Conservation (phyloP, 345 rosid species). For the Psidium guajava region DNA sequence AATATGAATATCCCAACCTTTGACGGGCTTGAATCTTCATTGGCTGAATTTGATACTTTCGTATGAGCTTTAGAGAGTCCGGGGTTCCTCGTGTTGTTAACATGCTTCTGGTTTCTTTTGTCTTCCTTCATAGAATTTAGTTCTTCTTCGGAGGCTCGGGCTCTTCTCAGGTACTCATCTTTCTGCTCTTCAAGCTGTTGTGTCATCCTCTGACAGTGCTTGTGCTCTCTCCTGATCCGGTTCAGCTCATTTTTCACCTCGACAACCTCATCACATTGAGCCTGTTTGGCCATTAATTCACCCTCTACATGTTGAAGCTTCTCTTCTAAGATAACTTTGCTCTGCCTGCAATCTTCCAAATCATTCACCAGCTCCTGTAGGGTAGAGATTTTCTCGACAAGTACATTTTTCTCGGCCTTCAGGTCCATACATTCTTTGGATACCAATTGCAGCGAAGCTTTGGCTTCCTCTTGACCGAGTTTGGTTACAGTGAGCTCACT, state of each 20-base stretch:
- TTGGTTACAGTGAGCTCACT: slow-evolving; percentile 15
- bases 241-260: slow-evolving; percentile 28
- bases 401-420: slow-evolving; percentile 22
- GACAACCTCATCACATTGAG: slow-evolving; percentile 9
- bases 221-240: slow-evolving; percentile 23
- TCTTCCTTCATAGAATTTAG: slow-evolving; percentile 20
- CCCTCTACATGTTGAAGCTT: slow-evolving; percentile 21
- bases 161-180: slow-evolving; percentile 8
- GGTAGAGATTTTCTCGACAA: slow-evolving; percentile 17
- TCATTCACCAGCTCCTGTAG: slow-evolving; percentile 17
- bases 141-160: slow-evolving; percentile 33
- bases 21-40: neutral
- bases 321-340: slow-evolving; percentile 18
- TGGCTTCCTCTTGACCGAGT: slow-evolving; percentile 20
- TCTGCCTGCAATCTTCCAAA: slow-evolving; percentile 24
- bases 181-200: slow-evolving; percentile 37
- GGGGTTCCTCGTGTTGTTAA: neutral
- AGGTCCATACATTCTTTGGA: slow-evolving; percentile 22
- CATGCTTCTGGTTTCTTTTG: slow-evolving; percentile 10
- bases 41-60: neutral
- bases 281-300: slow-evolving; percentile 16
- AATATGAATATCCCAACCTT: slow-evolving; percentile 1
- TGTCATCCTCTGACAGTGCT: slow-evolving; percentile 22
- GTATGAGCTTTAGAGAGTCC: neutral
- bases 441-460: slow-evolving; percentile 10